Evolutionary conservation across 2,329 filamentous ascomycete genomes (phyloP).

Genomic region (Harringtonia aguacate): DNA sequence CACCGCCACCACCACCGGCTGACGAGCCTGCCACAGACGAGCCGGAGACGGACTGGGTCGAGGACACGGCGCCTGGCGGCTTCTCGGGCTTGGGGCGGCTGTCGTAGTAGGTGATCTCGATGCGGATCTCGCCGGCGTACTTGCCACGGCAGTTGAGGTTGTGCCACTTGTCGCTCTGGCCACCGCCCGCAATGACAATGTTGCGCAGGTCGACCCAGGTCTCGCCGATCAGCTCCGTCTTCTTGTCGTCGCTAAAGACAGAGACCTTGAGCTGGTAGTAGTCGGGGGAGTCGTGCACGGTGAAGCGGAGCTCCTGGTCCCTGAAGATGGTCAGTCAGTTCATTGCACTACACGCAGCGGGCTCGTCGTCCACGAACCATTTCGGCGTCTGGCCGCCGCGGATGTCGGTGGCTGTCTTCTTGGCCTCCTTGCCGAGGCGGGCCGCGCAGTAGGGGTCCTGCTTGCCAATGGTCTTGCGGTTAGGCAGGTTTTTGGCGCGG

Average conservation of each 20-base stretch:
- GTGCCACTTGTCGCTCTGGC: conserved; percentile 93
- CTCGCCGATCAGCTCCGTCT: conserved; percentile 92
- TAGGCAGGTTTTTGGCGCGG: conserved; percentile 92
- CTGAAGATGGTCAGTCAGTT: conserved; percentile 37
- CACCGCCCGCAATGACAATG: conserved; percentile 75
- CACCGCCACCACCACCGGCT: too few relatives aligned
- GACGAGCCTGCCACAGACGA: conserved; percentile 10
- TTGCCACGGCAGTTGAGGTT: conserved; percentile 78
- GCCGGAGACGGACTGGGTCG: background rate
- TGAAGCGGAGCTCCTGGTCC: conserved; percentile 96
- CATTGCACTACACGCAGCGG: background rate
- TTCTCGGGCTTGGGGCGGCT: conserved; percentile 72
- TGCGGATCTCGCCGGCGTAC: conserved; percentile 88
- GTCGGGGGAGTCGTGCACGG: conserved; percentile 90
- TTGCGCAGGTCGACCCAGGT: conserved; percentile 75
- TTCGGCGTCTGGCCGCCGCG: conserved; percentile 89
- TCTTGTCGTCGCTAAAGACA: conserved; percentile 97
- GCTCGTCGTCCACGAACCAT: conserved; percentile 54
- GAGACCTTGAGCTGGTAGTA: conserved; percentile 94
- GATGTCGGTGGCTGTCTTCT: conserved; percentile 91
- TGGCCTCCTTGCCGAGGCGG: conserved; percentile 87
- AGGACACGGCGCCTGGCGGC: conserved; percentile 16
- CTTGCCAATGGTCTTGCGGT: conserved; percentile 94
- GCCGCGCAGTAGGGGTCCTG: conserved; percentile 97
- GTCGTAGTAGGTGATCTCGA: conserved; percentile 97